Base-by-base conservation (phyloP, 2,329 filamentous ascomycete species). In the Stagonosporopsis vannaccii region DNA sequence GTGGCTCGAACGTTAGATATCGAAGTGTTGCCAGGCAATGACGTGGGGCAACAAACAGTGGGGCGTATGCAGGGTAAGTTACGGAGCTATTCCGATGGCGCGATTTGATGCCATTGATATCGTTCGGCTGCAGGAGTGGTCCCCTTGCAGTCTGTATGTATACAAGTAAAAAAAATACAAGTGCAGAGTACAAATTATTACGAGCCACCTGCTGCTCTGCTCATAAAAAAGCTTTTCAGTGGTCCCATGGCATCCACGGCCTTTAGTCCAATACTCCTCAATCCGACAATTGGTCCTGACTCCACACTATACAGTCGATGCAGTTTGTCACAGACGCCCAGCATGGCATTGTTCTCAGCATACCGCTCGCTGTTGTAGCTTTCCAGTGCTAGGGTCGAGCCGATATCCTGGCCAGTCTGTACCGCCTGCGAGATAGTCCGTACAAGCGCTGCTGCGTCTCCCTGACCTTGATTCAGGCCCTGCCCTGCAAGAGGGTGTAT, bases 401-500 rank as follows among this genome's bases (percentile, higher is more conserved):
- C 95, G 28, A 98, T 85, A 70, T 99, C 95, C 81, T 92, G 90
- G 0, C 95, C 95, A 61, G 95, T 90, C 39, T 82, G 79, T 17
- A 96, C 88, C 3, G 92, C 90, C 63, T 88, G 88, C 58, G 87
- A 86, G 46, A 99, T 90, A 0, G 87, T 87, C 60, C 83, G 84
- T 6, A 88, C 87, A 0, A 99, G 84, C 49, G 90, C 89, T 67
- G 91, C 88, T 0, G 95, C 90, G 72, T 99, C 95, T 17, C 87
- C 92, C 61, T 98, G 89, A 1, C 95, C 95, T 68, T 96, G 90
- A 72, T 99, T 99, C 13, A 99, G 82, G 1, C 95, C 95, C 76
- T 98, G 95, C 0, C 95, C 95, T 1, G 92, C 95, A 4, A 99
- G 87, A 0, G 95, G 95, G 75, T 99, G 95, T 62, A 97, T 88